Evolutionary conservation across 73 alveolate genomes (phyloP).

Genomic region (Paramecium pentaurelia): DNA sequence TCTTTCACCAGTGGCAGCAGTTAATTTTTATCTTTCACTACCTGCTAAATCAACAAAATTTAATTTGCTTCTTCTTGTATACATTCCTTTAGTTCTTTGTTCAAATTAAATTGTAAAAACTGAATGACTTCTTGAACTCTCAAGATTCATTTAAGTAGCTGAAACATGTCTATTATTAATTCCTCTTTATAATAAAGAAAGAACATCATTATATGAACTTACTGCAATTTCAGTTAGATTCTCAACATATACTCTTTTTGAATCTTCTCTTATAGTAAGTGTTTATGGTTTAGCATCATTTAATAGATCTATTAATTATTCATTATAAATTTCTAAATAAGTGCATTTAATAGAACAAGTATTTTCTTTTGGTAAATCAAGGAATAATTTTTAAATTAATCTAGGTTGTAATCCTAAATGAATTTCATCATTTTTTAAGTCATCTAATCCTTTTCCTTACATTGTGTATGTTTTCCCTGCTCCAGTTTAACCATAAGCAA

Average conservation of each 20-base stretch:
- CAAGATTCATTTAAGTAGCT: conserved; percentile 85
- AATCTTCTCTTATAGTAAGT: conserved; percentile 67
- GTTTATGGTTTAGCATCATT: not conserved
- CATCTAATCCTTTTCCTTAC: conserved; percentile 76
- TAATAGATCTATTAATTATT: conserved; percentile 68
- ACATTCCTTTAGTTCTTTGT: not conserved
- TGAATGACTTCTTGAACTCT: conserved; percentile 88
- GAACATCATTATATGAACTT: conserved; percentile 68
- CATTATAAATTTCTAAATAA: conserved; percentile 80
- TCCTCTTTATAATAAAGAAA: conserved; percentile 74
- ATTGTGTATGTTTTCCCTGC: conserved; percentile 98
- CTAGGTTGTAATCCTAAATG: conserved; percentile 79
- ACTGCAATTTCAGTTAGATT: conserved; percentile 79
- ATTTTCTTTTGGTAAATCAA: conserved; percentile 45
- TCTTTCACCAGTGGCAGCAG: conserved; percentile 86
- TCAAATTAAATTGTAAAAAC: conserved; percentile 71
- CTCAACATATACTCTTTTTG: conserved; percentile 79
- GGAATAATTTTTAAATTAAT: conserved; percentile 70
- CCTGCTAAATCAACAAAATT: conserved; percentile 58
- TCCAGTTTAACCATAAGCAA: conserved; percentile 98
- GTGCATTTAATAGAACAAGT: conserved; percentile 63
- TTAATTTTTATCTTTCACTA: conserved; percentile 56
- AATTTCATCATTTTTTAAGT: not conserved
- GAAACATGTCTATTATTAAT: conserved; percentile 83
- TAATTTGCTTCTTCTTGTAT: conserved; percentile 57